Evolutionary conservation across 2,329 filamentous ascomycete species (phyloP).

Genomic region (Myrmaecium sp.): DNA sequence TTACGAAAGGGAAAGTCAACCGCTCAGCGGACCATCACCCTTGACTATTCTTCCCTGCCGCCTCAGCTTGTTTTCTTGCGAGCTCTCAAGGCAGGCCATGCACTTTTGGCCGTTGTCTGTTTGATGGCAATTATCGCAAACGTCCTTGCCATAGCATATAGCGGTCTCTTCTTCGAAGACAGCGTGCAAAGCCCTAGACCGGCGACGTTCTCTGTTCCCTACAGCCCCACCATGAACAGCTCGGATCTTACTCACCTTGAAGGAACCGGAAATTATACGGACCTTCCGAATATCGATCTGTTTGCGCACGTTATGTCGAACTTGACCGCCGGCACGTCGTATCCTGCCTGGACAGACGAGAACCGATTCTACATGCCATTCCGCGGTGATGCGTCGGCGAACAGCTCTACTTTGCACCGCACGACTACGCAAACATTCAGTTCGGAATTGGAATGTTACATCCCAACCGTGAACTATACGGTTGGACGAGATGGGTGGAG

Average conservation of each 20-base stretch:
- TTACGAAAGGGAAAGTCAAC: slow-evolving; percentile 25
- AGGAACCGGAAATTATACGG: background rate
- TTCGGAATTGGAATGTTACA: too few relatives aligned
- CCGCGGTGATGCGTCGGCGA: too few relatives aligned
- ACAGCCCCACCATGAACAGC: slow-evolving; percentile 2
- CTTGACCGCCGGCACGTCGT: slow-evolving; percentile 20
- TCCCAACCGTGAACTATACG: slow-evolving; percentile 2
- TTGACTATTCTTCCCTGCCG: slow-evolving; percentile 38
- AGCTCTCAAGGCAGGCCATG: slow-evolving; percentile 28
- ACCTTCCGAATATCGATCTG: slow-evolving; percentile 12
- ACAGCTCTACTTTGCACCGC: too few relatives aligned
- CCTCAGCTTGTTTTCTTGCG: slow-evolving; percentile 34
- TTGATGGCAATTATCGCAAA: slow-evolving; percentile 33
- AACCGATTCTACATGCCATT: slow-evolving; percentile 33
- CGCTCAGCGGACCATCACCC: slow-evolving; percentile 16
- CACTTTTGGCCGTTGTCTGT: slow-evolving; percentile 31
- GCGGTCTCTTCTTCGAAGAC: slow-evolving; percentile 32
- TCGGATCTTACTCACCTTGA: background rate
- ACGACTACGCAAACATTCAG: too few relatives aligned
- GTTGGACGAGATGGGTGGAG: background rate
- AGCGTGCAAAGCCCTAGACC: slow-evolving; percentile 5
- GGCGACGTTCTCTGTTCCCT: slow-evolving; percentile 5
- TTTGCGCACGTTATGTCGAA: slow-evolving; percentile 32
- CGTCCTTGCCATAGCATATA: slow-evolving; percentile 34
- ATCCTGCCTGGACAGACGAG: slow-evolving; percentile 34